Conservation (phyloP, 2,329 filamentous ascomycete genomes). For the Ceratocystis papillata region DNA sequence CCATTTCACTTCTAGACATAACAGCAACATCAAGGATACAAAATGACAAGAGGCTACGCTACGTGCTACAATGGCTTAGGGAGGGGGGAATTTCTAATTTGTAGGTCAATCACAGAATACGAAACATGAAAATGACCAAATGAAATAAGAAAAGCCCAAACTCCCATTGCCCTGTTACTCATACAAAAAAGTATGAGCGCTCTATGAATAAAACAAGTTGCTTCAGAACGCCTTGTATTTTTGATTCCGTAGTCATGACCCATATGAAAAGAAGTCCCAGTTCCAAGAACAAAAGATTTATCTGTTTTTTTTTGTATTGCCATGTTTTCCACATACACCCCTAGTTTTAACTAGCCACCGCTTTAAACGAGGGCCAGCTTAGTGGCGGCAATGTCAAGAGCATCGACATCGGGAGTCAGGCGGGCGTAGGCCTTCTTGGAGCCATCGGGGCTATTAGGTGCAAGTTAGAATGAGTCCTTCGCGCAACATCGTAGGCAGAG, state of each 20-base stretch:
- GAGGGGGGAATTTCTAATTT: neutral
- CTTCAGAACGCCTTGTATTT: slow-evolving; percentile 25
- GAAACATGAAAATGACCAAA: slow-evolving; percentile 15
- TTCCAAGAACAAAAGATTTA: slow-evolving; percentile 24
- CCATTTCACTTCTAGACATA: neutral
- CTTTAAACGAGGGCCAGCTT: slow-evolving; percentile 95
- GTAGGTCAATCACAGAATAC: neutral
- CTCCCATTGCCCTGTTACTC: slow-evolving; percentile 33
- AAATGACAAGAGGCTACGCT: neutral
- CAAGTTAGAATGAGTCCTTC: neutral
- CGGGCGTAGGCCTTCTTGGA: slow-evolving; percentile 98
- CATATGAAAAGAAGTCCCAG: slow-evolving; percentile 21
- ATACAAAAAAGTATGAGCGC: slow-evolving; percentile 29
- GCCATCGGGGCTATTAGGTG: slow-evolving; percentile 66
- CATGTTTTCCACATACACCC: slow-evolving; percentile 20
- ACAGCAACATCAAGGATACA: neutral
- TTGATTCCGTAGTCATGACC: slow-evolving; percentile 23
- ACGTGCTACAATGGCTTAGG: neutral
- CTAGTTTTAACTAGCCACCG: slow-evolving; percentile 25
- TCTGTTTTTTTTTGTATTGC: slow-evolving; percentile 21
- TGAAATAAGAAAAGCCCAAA: slow-evolving; percentile 32
- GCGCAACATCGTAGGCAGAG: neutral
- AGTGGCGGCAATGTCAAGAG: slow-evolving; percentile 97
- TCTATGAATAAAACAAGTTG: slow-evolving; percentile 20
- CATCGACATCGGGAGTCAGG: slow-evolving; percentile 91